phyloP scores from a whole-genome alignment of 768 basidiomycete genomes.

The Suillus weaverae region DNA sequence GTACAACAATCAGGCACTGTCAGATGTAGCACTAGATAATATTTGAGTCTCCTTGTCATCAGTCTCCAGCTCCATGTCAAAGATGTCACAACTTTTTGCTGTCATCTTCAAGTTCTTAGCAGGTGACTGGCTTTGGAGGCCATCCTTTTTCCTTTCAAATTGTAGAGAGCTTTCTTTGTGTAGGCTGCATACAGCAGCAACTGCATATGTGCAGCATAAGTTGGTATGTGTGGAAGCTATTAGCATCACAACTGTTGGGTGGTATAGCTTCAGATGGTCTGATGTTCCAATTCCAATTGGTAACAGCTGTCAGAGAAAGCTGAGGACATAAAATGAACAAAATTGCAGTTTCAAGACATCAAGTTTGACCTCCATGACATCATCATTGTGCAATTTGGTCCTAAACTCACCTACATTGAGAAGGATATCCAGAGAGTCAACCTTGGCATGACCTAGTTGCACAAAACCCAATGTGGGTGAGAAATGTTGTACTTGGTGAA shows the following conservation, averaged over 20 bases:
- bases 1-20: no score
- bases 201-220: background rate
- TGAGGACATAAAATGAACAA: background rate
- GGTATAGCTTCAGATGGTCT: background rate
- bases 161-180: background rate
- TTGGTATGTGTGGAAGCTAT: background rate
- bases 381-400: background rate
- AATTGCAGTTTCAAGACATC: conserved; percentile 1
- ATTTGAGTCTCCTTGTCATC: no score
- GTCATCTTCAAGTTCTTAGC: no score
- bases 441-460: background rate
- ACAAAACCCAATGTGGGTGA: background rate
- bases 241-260: background rate
- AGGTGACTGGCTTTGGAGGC: no score
- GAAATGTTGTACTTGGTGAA: no score
- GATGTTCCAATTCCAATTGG: background rate
- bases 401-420: background rate
- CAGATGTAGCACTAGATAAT: no score
- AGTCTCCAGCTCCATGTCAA: no score
- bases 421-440: background rate
- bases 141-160: no score
- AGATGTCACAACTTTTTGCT: no score
- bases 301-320: background rate
- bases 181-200: background rate
- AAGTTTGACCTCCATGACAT: background rate